Evolutionary conservation across 2,329 filamentous ascomycete genomes (phyloP), one percentile per base, ranked within the genome.

Genomic region (Hypoxylon sp.): DNA sequence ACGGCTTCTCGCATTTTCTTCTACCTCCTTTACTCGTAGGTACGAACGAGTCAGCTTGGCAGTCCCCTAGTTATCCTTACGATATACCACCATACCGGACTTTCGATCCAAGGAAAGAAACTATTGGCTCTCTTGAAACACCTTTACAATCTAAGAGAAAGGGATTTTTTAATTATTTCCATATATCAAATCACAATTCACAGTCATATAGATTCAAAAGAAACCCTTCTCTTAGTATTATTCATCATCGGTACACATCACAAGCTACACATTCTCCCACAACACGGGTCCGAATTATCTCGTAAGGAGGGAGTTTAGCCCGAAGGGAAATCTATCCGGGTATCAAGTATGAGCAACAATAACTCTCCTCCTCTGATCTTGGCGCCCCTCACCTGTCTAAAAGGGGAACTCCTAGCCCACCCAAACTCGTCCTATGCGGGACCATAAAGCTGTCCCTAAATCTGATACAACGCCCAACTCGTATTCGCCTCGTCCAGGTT

Each of bases 291-390:
- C 56, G 39, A 67, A 69, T 63, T 67, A 67, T 31, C 61, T 59
- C 60, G 48, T 70, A 62, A 60, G n/a, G 56, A 60, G 58, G 53
- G 61, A 68, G 57, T 54, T 54, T 61, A 65, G 67, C 72, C 72
- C 71, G 73, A 76, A 72, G 69, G 67, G 68, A 78, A 76, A 70
- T 76, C 78, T 79, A 79, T 76, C 77, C 77, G 77, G 78, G 78
- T 79, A 79, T 79, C 78, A 79, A 78, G 75, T 75, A 77, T 67
- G 60, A 67, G 55, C 61, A 65, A 73, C 61, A 63, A 65, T 67
- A 70, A 65, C 62, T 70, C 62, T 35, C 50, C 59, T 44, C 46
- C 31, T 60, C 19, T 51, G 13, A 42, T 32, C 35, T 37, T 27
- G 11, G 15, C n/a, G 17, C 27, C 50, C 58, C 58, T 37, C 27